Conservation (phyloP, 2,329 filamentous ascomycete genomes). For the Fusarium penzigii region DNA sequence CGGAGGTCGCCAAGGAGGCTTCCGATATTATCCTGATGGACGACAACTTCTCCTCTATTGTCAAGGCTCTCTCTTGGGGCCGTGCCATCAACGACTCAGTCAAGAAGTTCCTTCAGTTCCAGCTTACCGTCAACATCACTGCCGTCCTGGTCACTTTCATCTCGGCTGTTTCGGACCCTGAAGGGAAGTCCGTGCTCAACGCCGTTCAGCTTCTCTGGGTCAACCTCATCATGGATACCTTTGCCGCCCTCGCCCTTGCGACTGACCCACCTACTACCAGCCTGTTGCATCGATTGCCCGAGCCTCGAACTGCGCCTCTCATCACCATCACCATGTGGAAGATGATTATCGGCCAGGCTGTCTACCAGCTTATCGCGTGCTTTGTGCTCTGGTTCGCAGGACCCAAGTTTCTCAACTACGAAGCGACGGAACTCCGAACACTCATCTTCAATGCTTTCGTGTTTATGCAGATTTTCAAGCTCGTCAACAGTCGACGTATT, state of each 20-base stretch:
- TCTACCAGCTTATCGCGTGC: conserved; percentile 60
- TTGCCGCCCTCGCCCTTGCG: conserved; percentile 63
- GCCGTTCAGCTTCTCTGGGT: conserved; percentile 70
- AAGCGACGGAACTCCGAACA: conserved; percentile 47
- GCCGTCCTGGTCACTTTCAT: conserved; percentile 66
- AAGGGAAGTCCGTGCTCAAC: conserved; percentile 61
- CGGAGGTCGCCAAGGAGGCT: conserved; percentile 65
- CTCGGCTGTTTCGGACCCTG: conserved; percentile 54
- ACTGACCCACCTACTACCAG: conserved; percentile 62
- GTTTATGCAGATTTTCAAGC: conserved; percentile 73
- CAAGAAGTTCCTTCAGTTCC: conserved; percentile 68
- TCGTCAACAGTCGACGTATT: conserved; percentile 65
- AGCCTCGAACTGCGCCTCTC: conserved; percentile 66
- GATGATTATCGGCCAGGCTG: conserved; percentile 62
- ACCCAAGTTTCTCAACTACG: conserved; percentile 50
- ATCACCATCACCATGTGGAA: conserved; percentile 73
- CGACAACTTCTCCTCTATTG: conserved; percentile 66
- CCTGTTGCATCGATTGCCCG: conserved; percentile 54
- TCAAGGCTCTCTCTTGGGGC: conserved; percentile 68
- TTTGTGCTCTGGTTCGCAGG: conserved; percentile 63
- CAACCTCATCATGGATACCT: conserved; percentile 70
- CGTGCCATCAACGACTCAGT: conserved; percentile 68
- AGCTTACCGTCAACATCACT: conserved; percentile 71
- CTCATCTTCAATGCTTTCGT: conserved; percentile 71
- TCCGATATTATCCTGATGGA: conserved; percentile 68